Percentiles rank a stretch among this genome's conserved stretches.
phyloP scores from a whole-genome alignment of 192 early-diverging fungal genomes.

The Phycomyces blakesleeanus region DNA sequence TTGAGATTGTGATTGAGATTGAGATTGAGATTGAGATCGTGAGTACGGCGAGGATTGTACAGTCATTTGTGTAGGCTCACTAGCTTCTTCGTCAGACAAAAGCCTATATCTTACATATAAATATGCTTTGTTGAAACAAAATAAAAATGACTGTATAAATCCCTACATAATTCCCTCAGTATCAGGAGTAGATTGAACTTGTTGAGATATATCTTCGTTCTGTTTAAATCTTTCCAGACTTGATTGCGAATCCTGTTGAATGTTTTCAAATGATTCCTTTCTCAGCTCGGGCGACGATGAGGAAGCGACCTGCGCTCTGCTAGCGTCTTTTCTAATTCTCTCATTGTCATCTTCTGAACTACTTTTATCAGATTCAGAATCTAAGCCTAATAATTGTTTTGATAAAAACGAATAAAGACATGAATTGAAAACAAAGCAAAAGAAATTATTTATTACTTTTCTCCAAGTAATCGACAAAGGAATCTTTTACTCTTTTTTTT shows the following conservation, averaged over 20 bases:
- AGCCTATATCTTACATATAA: too few relatives aligned
- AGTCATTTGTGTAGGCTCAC: background rate
- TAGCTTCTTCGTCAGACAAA: background rate
- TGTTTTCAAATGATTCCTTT: background rate
- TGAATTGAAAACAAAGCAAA: background rate
- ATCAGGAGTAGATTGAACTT: background rate
- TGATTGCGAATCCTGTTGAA: background rate
- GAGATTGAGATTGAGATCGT: too few relatives aligned
- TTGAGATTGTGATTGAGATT: too few relatives aligned
- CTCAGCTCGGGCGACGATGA: background rate
- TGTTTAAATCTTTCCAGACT: background rate
- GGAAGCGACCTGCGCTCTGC: background rate
- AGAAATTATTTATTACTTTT: constrained; percentile 9
- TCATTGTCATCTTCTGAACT: background rate
- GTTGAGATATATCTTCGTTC: background rate
- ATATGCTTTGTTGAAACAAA: too few relatives aligned
- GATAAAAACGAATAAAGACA: background rate
- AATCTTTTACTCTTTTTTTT: background rate
- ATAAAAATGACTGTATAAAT: background rate
- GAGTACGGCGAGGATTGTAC: too few relatives aligned
- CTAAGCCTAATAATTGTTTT: constrained; percentile 15
- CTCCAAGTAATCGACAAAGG: constrained; percentile 5
- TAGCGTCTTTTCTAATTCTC: background rate
- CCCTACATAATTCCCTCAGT: background rate
- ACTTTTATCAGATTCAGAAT: constrained; percentile 5